Evolutionary conservation across 768 basidiomycete species (phyloP), one percentile per base, ranked within the genome.

Genomic region (Gelatoporia subvermispora): DNA sequence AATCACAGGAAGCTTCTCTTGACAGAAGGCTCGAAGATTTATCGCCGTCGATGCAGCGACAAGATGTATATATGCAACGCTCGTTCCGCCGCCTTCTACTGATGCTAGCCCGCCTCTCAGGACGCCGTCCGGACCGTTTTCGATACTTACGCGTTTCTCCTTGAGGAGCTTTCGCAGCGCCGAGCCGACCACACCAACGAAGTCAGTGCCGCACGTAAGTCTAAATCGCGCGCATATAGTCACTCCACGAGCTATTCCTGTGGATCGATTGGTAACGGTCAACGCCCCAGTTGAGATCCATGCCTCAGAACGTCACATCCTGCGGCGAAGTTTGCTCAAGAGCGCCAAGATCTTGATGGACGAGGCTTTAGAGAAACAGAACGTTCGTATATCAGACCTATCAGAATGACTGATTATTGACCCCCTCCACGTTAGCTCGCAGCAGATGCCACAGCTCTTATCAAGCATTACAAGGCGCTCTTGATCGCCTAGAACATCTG

Each of bases 391-490:
- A 22, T n/a, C n/a, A n/a, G n/a, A n/a, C n/a, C n/a, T n/a, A n/a
- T n/a, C n/a, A n/a, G n/a, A n/a, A n/a, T n/a, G n/a, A n/a, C n/a
- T n/a, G n/a, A n/a, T n/a, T 31, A 13, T 10, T 37, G 8, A 18
- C 34, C 28, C 20, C 34, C 36, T 20, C 11, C 21, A 39, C 41
- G 45, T 21, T 24, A 72, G 70, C 57, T 74, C 22, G 68, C 63
- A 7, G 60, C 59, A 38, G 71, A 74, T 51, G 69, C 72, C 8
- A 58, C 65, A 23, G 66, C 63, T 17, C 58, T 71, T 42, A 68
- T 74, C 56, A 73, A 65, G 40, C 64, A 72, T 48, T 74, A 72
- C 48, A 74, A 74, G 50, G 63, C 71, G 40, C 41, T 66, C 8
- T 52, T 73, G 40, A 52, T 60, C 37, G 46, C 61, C 16, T 47